These are phyloP conservation scores for Aspergillus ostianus DNA, from an alignment of 495 filamentous ascomycete species.

Conservation along the genomic window DNA sequence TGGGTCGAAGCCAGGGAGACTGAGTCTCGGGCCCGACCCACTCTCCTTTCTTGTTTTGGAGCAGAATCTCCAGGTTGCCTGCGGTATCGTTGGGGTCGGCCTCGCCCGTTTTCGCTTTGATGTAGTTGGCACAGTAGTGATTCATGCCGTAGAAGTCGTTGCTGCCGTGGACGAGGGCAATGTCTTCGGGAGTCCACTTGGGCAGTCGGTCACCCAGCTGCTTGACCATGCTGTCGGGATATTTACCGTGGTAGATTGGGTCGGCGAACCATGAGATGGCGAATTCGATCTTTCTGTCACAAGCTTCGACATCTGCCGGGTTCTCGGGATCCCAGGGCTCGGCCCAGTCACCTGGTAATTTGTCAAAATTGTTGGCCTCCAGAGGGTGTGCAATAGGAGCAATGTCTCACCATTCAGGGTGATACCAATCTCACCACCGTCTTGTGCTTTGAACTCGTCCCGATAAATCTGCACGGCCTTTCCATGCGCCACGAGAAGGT, in stretches of 20 bases:
- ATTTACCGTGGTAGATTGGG: slow-evolving; percentile 72
- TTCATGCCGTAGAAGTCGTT: slow-evolving; percentile 87
- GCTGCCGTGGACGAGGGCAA: slow-evolving; percentile 66
- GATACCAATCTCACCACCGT: slow-evolving; percentile 52
- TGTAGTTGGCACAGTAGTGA: slow-evolving; percentile 81
- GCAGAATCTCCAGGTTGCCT: slow-evolving; percentile 67
- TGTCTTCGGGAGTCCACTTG: slow-evolving; percentile 61
- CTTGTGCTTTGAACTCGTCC: slow-evolving; percentile 46
- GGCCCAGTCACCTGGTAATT: slow-evolving; percentile 56
- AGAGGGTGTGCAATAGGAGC: neutral
- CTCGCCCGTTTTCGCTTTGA: slow-evolving; percentile 62
- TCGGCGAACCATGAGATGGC: slow-evolving; percentile 64
- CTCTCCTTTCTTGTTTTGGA: slow-evolving; percentile 65
- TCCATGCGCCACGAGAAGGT: slow-evolving; percentile 48
- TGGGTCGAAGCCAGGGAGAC: slow-evolving; percentile 71
- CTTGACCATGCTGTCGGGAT: slow-evolving; percentile 72
- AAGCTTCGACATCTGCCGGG: slow-evolving; percentile 49
- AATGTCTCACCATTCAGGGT: slow-evolving; percentile 48
- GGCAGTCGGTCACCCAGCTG: slow-evolving; percentile 71
- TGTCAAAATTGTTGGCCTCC: neutral
- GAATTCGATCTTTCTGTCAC: slow-evolving; percentile 53
- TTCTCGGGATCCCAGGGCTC: slow-evolving; percentile 54
- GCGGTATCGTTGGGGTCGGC: slow-evolving; percentile 63
- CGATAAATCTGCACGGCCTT: slow-evolving; percentile 52
- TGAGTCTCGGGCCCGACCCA: slow-evolving; percentile 73